Percentiles rank a stretch among this genome's conserved stretches.
Evolutionary conservation across 2,329 filamentous ascomycete genomes (phyloP).

Genomic region (Verticillium alfalfae): DNA sequence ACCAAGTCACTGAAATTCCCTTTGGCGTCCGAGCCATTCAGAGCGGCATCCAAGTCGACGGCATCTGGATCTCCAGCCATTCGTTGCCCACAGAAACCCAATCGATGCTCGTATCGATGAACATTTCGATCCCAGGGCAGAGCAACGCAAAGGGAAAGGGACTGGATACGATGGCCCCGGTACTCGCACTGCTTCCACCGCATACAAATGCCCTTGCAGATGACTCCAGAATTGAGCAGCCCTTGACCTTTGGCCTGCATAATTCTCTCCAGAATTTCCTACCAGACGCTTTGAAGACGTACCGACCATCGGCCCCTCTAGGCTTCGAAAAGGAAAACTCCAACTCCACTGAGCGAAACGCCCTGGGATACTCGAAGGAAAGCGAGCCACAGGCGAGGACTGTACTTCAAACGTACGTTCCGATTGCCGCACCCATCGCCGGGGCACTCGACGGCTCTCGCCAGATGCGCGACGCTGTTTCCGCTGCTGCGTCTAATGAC

Average conservation of each 20-base stretch:
- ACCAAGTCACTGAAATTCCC: conserved; percentile 49
- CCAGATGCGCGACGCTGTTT: background rate
- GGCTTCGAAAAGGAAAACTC: background rate
- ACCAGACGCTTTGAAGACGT: background rate
- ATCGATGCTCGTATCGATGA: conserved; percentile 19
- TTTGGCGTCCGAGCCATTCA: conserved; percentile 86
- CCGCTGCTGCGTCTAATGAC: background rate
- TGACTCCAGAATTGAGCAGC: background rate
- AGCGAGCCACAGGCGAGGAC: background rate
- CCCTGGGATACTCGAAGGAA: background rate
- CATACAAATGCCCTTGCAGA: background rate
- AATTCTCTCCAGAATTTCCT: background rate
- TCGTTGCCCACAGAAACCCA: conserved; percentile 16
- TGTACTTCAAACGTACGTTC: background rate
- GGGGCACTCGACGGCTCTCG: background rate
- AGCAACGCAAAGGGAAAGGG: conserved; percentile 9
- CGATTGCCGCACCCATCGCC: background rate
- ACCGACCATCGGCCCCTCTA: background rate
- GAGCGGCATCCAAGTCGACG: conserved; percentile 76
- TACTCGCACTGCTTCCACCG: background rate
- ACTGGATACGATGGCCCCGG: background rate
- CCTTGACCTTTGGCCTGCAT: background rate
- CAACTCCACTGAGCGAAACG: background rate
- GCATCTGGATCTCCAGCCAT: conserved; percentile 67
- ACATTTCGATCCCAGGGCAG: conserved; percentile 5